Conservation (phyloP, 208 protist species). For the Leishmania tropica region DNA sequence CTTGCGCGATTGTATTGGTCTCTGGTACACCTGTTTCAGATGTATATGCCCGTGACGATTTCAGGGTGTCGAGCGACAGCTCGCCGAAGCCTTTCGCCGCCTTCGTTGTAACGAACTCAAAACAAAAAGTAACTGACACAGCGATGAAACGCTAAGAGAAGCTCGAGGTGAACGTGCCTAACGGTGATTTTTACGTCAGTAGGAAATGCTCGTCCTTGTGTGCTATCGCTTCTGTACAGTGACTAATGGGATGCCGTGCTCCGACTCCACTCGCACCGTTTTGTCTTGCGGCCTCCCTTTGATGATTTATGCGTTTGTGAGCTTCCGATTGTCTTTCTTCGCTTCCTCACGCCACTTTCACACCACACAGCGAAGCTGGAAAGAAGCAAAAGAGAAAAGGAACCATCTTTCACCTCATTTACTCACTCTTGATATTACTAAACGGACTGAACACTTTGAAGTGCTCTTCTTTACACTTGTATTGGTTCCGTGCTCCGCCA, state of each 20-base stretch:
- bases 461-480: neutral
- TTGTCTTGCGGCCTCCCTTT: neutral
- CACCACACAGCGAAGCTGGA: neutral
- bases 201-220: neutral
- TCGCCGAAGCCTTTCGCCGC: neutral
- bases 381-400: neutral
- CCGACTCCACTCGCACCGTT: slow-evolving; percentile 1
- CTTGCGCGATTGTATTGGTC: neutral
- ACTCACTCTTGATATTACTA: neutral
- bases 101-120: neutral
- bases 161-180: neutral
- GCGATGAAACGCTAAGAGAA: neutral
- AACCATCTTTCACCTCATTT: neutral
- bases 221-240: neutral
- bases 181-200: neutral
- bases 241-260: neutral
- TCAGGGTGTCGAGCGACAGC: neutral
- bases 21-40: neutral
- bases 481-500: neutral
- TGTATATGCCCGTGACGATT: neutral
- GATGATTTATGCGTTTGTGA: neutral
- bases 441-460: neutral
- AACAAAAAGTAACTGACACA: neutral
- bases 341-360: neutral
- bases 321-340: neutral